Evolutionary conservation across 164 flowering plant genomes (phyloP).

Genomic region (Annona squamosa): DNA sequence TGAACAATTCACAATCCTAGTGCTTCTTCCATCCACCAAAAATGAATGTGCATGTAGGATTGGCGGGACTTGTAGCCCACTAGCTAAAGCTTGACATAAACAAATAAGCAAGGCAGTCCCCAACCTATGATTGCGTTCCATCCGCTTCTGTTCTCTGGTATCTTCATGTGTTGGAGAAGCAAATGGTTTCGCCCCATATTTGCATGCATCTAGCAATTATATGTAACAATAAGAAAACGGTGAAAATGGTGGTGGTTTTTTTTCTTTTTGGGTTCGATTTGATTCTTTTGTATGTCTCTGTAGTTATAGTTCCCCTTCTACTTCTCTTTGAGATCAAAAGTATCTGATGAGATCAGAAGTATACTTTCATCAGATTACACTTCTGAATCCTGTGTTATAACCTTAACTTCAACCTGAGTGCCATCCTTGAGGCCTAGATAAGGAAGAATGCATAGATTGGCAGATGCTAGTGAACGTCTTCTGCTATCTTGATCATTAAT

Average conservation of each 20-base stretch:
- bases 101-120: conserved; percentile 12
- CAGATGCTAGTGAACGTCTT: too few species aligned
- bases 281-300: not conserved
- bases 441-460: too few species aligned
- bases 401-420: too few species aligned
- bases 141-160: not conserved
- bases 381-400: too few species aligned
- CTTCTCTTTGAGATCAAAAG: too few species aligned
- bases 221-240: conserved; percentile 21
- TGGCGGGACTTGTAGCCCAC: conserved; percentile 22
- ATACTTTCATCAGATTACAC: too few species aligned
- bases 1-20: conserved; percentile 16
- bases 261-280: not conserved
- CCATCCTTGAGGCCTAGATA: too few species aligned
- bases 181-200: conserved; percentile 13
- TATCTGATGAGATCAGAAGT: too few species aligned
- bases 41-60: conserved; percentile 5
- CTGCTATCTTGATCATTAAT: too few species aligned
- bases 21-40: conserved; percentile 11
- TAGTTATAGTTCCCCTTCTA: too few species aligned
- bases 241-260: conserved; percentile 2
- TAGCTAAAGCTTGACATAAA: conserved; percentile 18
- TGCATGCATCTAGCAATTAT: conserved; percentile 15
- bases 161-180: conserved; percentile 5
- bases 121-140: conserved; percentile 1